phyloP scores from a whole-genome alignment of 2,329 filamentous ascomycete genomes.

The Fusarium caatingaense region DNA sequence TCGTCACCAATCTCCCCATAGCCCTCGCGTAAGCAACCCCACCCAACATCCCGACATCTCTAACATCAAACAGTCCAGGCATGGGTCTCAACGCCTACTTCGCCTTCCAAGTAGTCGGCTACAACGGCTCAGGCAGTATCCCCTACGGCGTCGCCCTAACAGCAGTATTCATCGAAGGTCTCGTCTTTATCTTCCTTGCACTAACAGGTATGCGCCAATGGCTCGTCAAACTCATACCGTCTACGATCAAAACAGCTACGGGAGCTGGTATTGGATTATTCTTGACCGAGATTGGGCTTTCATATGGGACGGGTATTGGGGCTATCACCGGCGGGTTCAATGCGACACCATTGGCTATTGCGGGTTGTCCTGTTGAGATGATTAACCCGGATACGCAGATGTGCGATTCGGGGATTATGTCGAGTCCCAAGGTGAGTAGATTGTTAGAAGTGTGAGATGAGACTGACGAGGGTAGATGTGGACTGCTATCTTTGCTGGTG shows the following conservation, averaged over 20 bases:
- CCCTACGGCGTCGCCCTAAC: constrained; percentile 79
- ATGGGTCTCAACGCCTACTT: constrained; percentile 81
- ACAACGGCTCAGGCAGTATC: constrained; percentile 76
- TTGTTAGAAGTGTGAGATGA: rapidly evolving
- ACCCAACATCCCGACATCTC: constrained; percentile 54
- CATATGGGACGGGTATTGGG: constrained; percentile 81
- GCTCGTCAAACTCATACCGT: constrained; percentile 81
- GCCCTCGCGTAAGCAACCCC: constrained; percentile 28
- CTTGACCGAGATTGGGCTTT: constrained; percentile 75
- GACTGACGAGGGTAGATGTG: constrained; percentile 61
- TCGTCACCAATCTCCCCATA: constrained; percentile 38
- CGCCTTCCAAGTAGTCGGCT: constrained; percentile 74
- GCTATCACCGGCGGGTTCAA: constrained; percentile 70
- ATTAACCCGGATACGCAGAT: constrained; percentile 27
- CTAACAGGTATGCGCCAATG: constrained; percentile 84
- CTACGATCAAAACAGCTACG: constrained; percentile 83
- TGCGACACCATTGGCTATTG: constrained; percentile 75
- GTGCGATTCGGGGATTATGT: constrained; percentile 38
- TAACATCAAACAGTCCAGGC: constrained; percentile 43
- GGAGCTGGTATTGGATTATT: constrained; percentile 85
- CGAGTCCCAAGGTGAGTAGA: constrained; percentile 29
- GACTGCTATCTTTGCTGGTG: constrained; percentile 84
- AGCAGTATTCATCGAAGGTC: constrained; percentile 84
- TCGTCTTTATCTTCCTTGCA: constrained; percentile 80
- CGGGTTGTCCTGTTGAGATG: constrained; percentile 65